Conservation (phyloP, 106 monocot species). For the Platanthera zijinensis region DNA sequence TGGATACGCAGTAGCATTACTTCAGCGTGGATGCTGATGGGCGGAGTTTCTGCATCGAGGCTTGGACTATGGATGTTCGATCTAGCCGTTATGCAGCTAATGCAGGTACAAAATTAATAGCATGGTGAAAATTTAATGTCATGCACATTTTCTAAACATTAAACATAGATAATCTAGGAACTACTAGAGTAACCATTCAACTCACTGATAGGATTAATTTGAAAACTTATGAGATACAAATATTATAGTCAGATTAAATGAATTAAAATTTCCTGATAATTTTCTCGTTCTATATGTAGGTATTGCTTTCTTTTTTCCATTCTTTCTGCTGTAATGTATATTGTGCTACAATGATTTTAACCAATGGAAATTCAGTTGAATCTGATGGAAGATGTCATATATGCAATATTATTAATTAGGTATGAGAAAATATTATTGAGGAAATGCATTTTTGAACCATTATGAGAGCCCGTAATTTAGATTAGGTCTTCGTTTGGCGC, state of each 20-base stretch:
- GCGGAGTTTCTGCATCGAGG: conserved; percentile 85
- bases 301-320: neutral
- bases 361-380: neutral
- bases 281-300: too few relatives aligned
- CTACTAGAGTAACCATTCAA: too few relatives aligned
- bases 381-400: neutral
- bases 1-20: conserved; percentile 36
- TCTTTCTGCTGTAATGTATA: neutral
- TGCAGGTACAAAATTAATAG: conserved; percentile 48
- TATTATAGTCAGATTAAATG: too few relatives aligned
- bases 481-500: too few relatives aligned
- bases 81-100: conserved; percentile 82
- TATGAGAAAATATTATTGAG: neutral
- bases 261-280: too few relatives aligned
- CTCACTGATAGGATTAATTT: too few relatives aligned
- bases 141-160: too few relatives aligned
- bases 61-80: conserved; percentile 99
- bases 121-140: neutral
- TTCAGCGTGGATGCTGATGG: conserved; percentile 92
- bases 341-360: neutral
- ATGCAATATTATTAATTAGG: too few relatives aligned
- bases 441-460: neutral
- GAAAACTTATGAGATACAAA: too few relatives aligned
- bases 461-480: neutral
- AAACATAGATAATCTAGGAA: too few relatives aligned